Conservation (phyloP, 2,329 filamentous ascomycete genomes). For the Bipolaris victoriae region DNA sequence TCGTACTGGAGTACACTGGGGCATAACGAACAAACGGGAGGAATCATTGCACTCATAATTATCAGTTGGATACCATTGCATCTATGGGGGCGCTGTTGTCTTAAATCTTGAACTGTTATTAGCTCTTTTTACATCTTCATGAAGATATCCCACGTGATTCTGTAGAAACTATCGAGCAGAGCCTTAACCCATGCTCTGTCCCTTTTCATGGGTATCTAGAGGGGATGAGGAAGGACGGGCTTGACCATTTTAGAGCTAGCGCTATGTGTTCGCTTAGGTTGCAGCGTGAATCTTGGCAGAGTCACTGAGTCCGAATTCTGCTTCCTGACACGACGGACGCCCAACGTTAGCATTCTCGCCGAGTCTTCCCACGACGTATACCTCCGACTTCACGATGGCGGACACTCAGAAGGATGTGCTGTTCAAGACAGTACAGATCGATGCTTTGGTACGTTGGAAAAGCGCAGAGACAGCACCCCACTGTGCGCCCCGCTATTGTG, state of each 20-base stretch:
- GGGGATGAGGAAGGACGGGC: background rate
- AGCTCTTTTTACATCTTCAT: background rate
- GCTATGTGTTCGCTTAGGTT: conserved; percentile 18
- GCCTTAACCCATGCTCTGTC: background rate
- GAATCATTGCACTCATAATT: conserved; percentile 20
- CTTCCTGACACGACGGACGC: conserved; percentile 28
- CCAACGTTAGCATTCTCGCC: conserved; percentile 26
- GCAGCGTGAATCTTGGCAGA: conserved; percentile 30
- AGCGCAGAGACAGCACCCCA: conserved; percentile 40
- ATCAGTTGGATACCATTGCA: conserved; percentile 27
- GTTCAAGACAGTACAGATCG: conserved; percentile 88
- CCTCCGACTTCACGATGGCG: conserved; percentile 42
- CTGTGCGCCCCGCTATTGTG: conserved; percentile 38
- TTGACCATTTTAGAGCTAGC: conserved; percentile 19
- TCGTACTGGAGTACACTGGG: too few species aligned
- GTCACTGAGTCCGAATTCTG: conserved; percentile 24
- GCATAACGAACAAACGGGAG: background rate
- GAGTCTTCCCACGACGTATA: conserved; percentile 14
- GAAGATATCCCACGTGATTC: background rate
- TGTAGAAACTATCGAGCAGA: background rate
- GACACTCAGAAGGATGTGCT: conserved; percentile 54
- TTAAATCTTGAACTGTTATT: background rate
- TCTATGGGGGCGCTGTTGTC: background rate
- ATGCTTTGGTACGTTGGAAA: conserved; percentile 77
- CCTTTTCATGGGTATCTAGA: background rate